Conservation (phyloP, 495 filamentous ascomycete genomes). For the Lophiostoma macrostomum region DNA sequence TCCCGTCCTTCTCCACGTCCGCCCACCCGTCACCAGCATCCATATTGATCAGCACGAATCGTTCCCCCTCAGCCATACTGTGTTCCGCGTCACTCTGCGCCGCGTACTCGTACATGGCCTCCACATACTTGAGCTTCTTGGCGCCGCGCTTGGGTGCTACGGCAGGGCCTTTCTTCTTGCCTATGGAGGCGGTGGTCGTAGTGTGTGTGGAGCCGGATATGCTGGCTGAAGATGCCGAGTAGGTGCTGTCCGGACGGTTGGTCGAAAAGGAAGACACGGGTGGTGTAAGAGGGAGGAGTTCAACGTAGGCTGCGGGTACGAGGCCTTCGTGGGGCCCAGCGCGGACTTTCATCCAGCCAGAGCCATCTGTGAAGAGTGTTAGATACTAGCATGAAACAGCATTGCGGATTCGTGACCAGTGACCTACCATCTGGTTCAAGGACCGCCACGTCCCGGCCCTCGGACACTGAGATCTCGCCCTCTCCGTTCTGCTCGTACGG, state of each 20-base stretch:
- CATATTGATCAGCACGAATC: slow-evolving; percentile 79
- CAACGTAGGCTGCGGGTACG: slow-evolving; percentile 81
- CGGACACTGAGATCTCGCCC: slow-evolving; percentile 76
- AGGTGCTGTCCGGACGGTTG: slow-evolving; percentile 58
- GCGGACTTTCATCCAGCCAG: slow-evolving; percentile 84
- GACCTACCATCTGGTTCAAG: slow-evolving; percentile 84
- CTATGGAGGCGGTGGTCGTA: slow-evolving; percentile 21
- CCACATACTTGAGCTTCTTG: slow-evolving; percentile 92
- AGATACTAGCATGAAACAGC: no score
- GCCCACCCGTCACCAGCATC: slow-evolving; percentile 94
- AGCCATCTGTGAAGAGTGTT: slow-evolving; percentile 63
- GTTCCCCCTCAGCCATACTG: slow-evolving; percentile 85
- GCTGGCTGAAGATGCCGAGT: slow-evolving; percentile 52
- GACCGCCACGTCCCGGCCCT: slow-evolving; percentile 70
- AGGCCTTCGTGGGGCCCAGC: slow-evolving; percentile 69
- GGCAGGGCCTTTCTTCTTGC: slow-evolving; percentile 86
- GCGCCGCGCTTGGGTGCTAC: slow-evolving; percentile 90
- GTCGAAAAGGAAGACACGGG: slow-evolving; percentile 45
- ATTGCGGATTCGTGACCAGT: neutral
- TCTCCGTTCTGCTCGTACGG: slow-evolving; percentile 71
- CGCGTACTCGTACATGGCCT: slow-evolving; percentile 88
- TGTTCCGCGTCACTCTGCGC: slow-evolving; percentile 83
- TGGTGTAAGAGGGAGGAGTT: slow-evolving; percentile 44
- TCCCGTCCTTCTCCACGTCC: slow-evolving; percentile 89
- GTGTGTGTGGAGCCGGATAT: no score